A percentile compares a stretch with the other conserved stretches of the same genome.
phyloP scores from a whole-genome alignment of 768 basidiomycete genomes.

The Cystofilobasidium macerans region DNA sequence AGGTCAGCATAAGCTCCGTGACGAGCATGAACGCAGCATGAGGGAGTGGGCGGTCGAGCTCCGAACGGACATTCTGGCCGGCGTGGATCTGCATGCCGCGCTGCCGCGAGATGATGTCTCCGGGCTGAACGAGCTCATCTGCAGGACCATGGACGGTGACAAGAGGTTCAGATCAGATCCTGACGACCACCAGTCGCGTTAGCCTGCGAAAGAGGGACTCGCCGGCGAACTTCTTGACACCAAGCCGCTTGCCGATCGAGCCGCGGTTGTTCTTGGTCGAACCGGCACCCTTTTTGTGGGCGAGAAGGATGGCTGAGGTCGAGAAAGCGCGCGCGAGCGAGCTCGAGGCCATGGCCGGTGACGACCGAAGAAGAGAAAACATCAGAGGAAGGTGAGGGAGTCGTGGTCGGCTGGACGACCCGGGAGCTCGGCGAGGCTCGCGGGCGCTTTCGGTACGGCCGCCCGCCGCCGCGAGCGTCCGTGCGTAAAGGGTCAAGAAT shows the following conservation, averaged over 20 bases:
- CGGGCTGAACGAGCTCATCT: constrained; percentile 88
- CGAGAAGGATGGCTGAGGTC: constrained; percentile 34
- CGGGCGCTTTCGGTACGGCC: too few species aligned
- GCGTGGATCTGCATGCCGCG: constrained; percentile 86
- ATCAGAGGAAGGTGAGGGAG: too few species aligned
- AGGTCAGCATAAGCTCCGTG: constrained; percentile 15
- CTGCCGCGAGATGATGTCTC: constrained; percentile 92
- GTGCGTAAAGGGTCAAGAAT: too few species aligned
- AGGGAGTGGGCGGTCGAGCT: too few species aligned
- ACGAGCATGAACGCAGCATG: constrained; percentile 1
- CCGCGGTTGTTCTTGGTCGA: constrained; percentile 85
- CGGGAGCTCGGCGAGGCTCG: too few species aligned
- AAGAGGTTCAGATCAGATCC: background rate
- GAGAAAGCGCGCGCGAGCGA: constrained; percentile 18
- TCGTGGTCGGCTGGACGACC: too few species aligned
- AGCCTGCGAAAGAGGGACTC: constrained; percentile 28
- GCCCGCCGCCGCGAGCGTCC: too few species aligned
- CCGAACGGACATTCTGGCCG: constrained; percentile 73
- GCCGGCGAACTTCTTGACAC: constrained; percentile 96
- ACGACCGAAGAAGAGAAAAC: too few species aligned
- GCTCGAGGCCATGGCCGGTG: background rate
- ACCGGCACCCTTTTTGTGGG: constrained; percentile 93
- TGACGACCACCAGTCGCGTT: background rate
- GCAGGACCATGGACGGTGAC: background rate
- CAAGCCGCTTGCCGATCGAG: constrained; percentile 83